A percentile compares a stretch with the other conserved stretches of the same genome.
Evolutionary conservation across 495 filamentous ascomycete species (phyloP).

Genomic region (Neurospora sp.): DNA sequence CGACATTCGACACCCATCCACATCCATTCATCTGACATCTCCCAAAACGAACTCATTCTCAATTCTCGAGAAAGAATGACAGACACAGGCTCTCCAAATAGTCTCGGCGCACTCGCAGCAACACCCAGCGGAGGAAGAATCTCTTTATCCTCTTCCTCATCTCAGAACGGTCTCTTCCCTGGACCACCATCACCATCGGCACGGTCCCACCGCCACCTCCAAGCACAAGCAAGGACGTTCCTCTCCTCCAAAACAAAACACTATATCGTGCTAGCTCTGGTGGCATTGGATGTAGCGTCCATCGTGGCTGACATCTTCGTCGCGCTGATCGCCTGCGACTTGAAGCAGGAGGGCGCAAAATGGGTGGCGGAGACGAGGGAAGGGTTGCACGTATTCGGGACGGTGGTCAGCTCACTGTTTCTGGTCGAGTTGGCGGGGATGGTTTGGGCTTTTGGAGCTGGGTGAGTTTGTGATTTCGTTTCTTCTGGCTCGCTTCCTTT

Average conservation of each 20-base stretch:
- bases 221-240: slow-evolving; percentile 18
- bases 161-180: background rate
- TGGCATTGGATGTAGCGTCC: slow-evolving; percentile 45
- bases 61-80: background rate
- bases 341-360: slow-evolving; percentile 21
- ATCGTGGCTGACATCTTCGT: slow-evolving; percentile 57
- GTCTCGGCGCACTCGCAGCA: background rate
- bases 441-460: slow-evolving; percentile 44
- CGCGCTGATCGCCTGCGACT: slow-evolving; percentile 49
- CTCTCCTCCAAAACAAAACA: slow-evolving; percentile 48
- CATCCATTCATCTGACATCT: background rate
- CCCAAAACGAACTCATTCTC: background rate
- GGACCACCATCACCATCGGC: background rate
- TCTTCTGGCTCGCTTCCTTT: background rate
- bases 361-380: slow-evolving; percentile 30
- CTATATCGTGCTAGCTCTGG: slow-evolving; percentile 44
- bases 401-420: slow-evolving; percentile 51
- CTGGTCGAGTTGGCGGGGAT: slow-evolving; percentile 47
- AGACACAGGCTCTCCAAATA: background rate
- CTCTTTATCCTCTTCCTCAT: background rate
- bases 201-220: background rate
- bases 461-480: slow-evolving; percentile 25
- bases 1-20: background rate
- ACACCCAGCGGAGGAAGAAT: background rate
- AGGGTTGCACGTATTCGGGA: slow-evolving; percentile 22